Base-by-base conservation (phyloP, 805 yeast genomes). In the Saturnispora quitensis region DNA sequence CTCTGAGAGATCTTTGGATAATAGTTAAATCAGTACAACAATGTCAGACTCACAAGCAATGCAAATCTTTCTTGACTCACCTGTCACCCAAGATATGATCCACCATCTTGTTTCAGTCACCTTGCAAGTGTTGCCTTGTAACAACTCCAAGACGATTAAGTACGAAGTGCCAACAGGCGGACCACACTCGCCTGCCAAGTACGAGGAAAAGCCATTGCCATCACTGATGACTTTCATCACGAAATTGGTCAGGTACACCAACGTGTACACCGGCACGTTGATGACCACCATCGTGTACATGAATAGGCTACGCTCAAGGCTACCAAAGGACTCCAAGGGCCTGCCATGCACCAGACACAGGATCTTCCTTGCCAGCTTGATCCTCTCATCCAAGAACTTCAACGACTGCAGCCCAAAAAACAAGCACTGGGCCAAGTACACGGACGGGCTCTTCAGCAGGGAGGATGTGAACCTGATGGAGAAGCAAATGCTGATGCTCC, bases 401-500 rank as follows among this genome's bases (percentile, higher is more conserved):
- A 85, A 86, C 67, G 95, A 86, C 63, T 79, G 85, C 5, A 80
- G 87, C 12, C 89, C 91, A 55, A 81, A 83, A 62, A 86, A 86
- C 68, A 73, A 73, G 57, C 89, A 85, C 66, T 86, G 95, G 95
- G 81, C 88, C 40, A 77, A 75, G 58, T 83, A 83, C 67, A 82
- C 91, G 5, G 89, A 85, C 60, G 89, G 87, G 2, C 71, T 86
- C 42, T 84, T 86, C 68, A 70, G 73, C 45, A 67, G 75, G 51
- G 80, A 80, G 56, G 95, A 86, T 64, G 80, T 86, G 57, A 85
- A 84, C 65, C 71, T 84, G 55, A 86, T 86, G 89, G 95, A 86
- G 68, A 77, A 88, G 63, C 91, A 86, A 66, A 69, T 86, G 53
- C 71, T 85, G 49, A 79, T 74, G 61, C 70, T 85, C 48, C 69